A percentile compares a stretch with the other conserved stretches of the same genome.
phyloP scores from a whole-genome alignment of 345 rosid genomes.

The Lepidium aucheri region DNA sequence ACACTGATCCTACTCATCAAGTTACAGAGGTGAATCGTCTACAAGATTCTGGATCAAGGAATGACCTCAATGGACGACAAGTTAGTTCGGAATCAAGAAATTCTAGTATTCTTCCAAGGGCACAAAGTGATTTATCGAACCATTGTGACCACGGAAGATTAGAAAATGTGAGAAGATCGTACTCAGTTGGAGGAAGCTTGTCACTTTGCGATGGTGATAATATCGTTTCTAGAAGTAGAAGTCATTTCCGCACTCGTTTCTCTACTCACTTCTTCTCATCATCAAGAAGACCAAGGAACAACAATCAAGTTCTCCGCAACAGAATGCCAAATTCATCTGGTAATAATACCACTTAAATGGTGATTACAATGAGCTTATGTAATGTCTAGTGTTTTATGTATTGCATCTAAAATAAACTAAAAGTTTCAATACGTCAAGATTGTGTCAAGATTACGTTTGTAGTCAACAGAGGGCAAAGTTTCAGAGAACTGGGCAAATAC shows the following conservation, averaged over 20 bases:
- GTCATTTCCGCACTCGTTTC: slow-evolving; percentile 24
- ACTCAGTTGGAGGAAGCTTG: slow-evolving; percentile 39
- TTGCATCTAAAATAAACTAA: background rate
- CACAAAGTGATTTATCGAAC: slow-evolving; percentile 27
- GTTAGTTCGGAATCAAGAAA: slow-evolving; percentile 18
- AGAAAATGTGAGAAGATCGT: slow-evolving; percentile 40
- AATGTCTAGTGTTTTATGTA: background rate
- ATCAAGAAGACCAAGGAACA: slow-evolving; percentile 28
- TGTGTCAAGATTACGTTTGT: background rate
- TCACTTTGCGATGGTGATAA: background rate
- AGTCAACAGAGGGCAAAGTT: background rate
- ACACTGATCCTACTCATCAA: background rate
- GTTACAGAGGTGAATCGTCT: slow-evolving; percentile 2
- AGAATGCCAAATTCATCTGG: background rate
- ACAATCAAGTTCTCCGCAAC: slow-evolving; percentile 18
- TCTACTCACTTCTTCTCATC: slow-evolving; percentile 26
- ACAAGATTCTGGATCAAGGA: background rate
- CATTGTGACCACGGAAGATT: background rate
- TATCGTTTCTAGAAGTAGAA: background rate
- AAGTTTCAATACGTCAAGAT: background rate
- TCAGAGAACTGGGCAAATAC: background rate
- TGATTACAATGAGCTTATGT: background rate
- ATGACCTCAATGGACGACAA: slow-evolving; percentile 15
- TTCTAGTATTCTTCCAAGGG: slow-evolving; percentile 7
- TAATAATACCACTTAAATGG: background rate